phyloP scores from a whole-genome alignment of 257 asterid genomes.

The Solanum dulcamara region DNA sequence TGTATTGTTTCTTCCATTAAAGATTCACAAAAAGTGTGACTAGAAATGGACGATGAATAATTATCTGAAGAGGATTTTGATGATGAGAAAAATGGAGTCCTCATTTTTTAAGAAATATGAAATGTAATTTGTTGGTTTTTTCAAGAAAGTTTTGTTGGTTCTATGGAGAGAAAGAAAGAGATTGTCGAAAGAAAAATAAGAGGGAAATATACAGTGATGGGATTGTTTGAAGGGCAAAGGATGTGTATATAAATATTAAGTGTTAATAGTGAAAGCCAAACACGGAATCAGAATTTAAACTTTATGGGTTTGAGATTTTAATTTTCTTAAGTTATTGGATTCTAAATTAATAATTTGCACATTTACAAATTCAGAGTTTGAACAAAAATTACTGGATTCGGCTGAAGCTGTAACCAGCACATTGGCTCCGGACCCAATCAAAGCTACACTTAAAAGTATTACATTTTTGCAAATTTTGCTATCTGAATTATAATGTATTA shows the following conservation, averaged over 20 bases:
- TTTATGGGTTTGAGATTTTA: too few relatives aligned
- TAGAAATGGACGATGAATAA: constrained; percentile 1
- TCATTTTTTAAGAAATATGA: neutral
- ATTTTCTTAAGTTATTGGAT: neutral
- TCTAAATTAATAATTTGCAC: too few relatives aligned
- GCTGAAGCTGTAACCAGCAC: neutral
- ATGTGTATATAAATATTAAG: neutral
- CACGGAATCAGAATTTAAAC: too few relatives aligned
- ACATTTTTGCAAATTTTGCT: neutral
- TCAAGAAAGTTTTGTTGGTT: neutral
- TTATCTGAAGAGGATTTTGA: constrained; percentile 19
- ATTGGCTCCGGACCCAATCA: neutral
- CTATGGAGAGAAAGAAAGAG: neutral
- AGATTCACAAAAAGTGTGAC: constrained; percentile 32
- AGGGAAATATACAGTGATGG: neutral
- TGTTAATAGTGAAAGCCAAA: too few relatives aligned
- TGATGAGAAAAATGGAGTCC: neutral
- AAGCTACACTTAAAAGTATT: neutral
- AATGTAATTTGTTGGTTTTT: neutral
- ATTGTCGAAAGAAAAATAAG: neutral
- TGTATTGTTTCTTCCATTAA: constrained; percentile 18
- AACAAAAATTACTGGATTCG: neutral
- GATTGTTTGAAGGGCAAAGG: neutral
- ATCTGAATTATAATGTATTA: neutral
- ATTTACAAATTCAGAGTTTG: neutral